A percentile compares a stretch with the other conserved stretches of the same genome.
Evolutionary conservation across 1,284 basidiomycete species (phyloP).

Genomic region (Puccinia novopanici): DNA sequence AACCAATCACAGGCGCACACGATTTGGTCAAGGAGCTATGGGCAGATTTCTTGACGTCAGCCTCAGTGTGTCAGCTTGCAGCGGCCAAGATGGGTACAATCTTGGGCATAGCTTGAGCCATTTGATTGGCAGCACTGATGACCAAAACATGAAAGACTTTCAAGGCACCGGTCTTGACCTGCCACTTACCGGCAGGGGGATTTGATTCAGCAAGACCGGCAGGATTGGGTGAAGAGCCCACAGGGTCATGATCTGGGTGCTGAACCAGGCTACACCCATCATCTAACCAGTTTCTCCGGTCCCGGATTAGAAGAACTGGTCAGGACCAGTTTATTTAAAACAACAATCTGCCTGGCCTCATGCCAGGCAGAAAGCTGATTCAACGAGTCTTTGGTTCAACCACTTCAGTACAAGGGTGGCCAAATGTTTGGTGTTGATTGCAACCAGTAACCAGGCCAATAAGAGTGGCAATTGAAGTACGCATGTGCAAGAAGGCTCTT

Average conservation of each 20-base stretch:
- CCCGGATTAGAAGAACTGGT: no score
- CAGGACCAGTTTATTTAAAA: no score
- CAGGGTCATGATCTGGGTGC: slow-evolving; percentile 79
- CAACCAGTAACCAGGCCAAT: no score
- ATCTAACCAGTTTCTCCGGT: no score
- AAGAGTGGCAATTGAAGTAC: no score
- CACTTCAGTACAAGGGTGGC: no score
- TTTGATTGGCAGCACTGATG: slow-evolving; percentile 77
- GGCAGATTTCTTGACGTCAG: slow-evolving; percentile 98
- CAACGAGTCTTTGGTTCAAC: no score
- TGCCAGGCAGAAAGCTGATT: no score
- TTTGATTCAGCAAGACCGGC: slow-evolving; percentile 86
- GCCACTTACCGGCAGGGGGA: slow-evolving; percentile 99
- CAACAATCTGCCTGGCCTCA: no score
- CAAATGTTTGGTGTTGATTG: no score
- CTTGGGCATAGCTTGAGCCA: slow-evolving; percentile 87
- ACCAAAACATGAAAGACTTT: slow-evolving; percentile 86
- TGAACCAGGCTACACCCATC: no score
- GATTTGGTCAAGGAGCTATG: slow-evolving; percentile 91
- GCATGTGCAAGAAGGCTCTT: no score
- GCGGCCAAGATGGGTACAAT: slow-evolving; percentile 93
- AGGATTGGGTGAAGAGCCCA: slow-evolving; percentile 86
- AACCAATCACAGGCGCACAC: slow-evolving; percentile 70
- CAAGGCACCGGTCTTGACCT: slow-evolving; percentile 90
- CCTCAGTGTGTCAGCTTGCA: slow-evolving; percentile 99